These are phyloP conservation scores for Fagopyrum tataricum DNA, from an alignment of 148 eudicot genomes.

Conservation along the genomic window DNA sequence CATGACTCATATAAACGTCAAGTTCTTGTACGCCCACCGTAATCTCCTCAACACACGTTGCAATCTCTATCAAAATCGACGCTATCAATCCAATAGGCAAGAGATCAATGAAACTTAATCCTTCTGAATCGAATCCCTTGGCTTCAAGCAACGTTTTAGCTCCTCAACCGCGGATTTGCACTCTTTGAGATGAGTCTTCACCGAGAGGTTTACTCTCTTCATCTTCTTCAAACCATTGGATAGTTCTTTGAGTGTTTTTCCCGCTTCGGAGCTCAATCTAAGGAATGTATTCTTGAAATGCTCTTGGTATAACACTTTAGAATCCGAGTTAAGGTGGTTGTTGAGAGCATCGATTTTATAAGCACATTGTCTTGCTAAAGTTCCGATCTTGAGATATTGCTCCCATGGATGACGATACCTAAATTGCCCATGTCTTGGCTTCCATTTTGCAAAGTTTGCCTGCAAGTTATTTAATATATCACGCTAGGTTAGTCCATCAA, in stretches of 20 bases:
- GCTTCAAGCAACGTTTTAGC: constrained; percentile 21
- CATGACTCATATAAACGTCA: constrained; percentile 14
- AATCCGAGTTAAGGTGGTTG: constrained; percentile 13
- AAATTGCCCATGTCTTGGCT: constrained; percentile 31
- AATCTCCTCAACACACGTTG: constrained; percentile 30
- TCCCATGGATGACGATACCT: constrained; percentile 30
- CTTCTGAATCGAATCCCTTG: constrained; percentile 16
- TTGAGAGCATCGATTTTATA: constrained; percentile 22
- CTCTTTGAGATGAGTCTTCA: constrained; percentile 19
- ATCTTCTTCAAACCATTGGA: constrained; percentile 24
- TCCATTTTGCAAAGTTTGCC: constrained; percentile 36
- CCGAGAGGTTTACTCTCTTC: constrained; percentile 12
- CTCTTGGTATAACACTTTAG: constrained; percentile 27
- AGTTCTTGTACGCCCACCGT: constrained; percentile 42
- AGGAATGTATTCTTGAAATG: constrained; percentile 23
- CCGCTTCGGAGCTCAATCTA: constrained; percentile 31
- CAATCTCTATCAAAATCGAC: constrained; percentile 44
- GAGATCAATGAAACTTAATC: constrained; percentile 29
- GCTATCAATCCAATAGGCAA: constrained; percentile 44
- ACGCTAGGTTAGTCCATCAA: no score
- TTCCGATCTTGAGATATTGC: constrained; percentile 29
- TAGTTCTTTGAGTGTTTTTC: constrained; percentile 26
- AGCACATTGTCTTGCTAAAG: constrained; percentile 22
- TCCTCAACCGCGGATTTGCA: constrained; percentile 26
- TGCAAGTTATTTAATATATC: background rate